Percentiles rank a stretch among this genome's conserved stretches.
phyloP scores from a whole-genome alignment of 495 filamentous ascomycete species.

The Podospora pseudocomata region DNA sequence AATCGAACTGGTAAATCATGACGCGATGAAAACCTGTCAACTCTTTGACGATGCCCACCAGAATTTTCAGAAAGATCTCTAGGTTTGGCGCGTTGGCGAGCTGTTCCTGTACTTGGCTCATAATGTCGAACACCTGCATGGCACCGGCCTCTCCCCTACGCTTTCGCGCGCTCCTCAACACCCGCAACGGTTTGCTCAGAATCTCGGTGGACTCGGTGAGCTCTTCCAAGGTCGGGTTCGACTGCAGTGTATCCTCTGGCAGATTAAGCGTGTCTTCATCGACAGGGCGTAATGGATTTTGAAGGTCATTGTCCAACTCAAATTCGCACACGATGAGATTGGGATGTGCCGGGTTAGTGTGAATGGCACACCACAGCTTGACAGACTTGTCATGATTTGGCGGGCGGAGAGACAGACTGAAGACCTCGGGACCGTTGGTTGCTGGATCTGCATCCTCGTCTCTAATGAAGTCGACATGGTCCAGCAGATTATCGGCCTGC shows the following conservation, averaged over 20 bases:
- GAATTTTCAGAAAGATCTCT: constrained; percentile 64
- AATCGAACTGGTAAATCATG: constrained; percentile 92
- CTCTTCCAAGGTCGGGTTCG: constrained; percentile 68
- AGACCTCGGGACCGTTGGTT: constrained; percentile 80
- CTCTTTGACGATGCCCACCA: constrained; percentile 80
- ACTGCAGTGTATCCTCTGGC: constrained; percentile 71
- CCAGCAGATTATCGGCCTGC: constrained; percentile 74
- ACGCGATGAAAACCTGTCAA: constrained; percentile 90
- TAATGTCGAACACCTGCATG: constrained; percentile 92
- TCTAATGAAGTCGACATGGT: constrained; percentile 83
- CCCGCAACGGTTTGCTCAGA: constrained; percentile 70
- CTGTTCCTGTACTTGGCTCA: constrained; percentile 81
- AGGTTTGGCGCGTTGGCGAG: constrained; percentile 65
- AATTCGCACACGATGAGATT: constrained; percentile 87
- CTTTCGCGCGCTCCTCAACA: constrained; percentile 73
- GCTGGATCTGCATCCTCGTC: constrained; percentile 70
- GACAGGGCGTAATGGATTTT: constrained; percentile 62
- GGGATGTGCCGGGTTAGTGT: constrained; percentile 60
- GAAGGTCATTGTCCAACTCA: constrained; percentile 77
- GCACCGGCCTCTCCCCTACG: constrained; percentile 78
- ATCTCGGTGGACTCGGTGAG: constrained; percentile 68
- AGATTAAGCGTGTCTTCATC: constrained; percentile 53
- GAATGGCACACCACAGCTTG: constrained; percentile 88
- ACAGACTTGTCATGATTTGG: constrained; percentile 46
- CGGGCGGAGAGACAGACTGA: constrained; percentile 64